Evolutionary conservation across 139 green algal genomes (phyloP), one percentile per base, ranked within the genome.

Genomic region (Chlorella sp.): DNA sequence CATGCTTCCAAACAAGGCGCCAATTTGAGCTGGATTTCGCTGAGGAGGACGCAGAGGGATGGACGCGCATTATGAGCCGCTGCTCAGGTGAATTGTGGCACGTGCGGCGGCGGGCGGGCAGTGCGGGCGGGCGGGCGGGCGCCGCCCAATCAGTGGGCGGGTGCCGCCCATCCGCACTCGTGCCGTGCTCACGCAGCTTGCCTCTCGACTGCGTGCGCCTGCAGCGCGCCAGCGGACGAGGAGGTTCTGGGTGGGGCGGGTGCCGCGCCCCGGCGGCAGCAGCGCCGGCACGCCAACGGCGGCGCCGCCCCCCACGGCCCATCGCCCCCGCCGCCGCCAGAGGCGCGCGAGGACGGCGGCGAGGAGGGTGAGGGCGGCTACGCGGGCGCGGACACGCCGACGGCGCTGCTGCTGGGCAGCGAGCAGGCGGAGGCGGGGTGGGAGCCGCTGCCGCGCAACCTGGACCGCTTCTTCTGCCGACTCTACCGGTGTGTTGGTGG

Each of bases 391-490:
- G 41, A 43, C 15, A 21, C 45, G 2, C 25, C 38, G 25, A 53
- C 42, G 6, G 53, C 50, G 17, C 48, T 42, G 31, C 23, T 61
- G 51, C 51, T 76, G 55, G n/a, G 58, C 58, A 72, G 45, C 59
- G 78, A 82, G 40, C 23, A 61, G 38, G 70, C 70, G 41, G 87
- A 93, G 69, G n/a, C n/a, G n/a, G n/a, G n/a, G n/a, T 95, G 88
- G 86, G 88, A 78, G 33, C 90, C 85, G 4, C 77, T 92, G 11
- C 62, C 83, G n/a, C n/a, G n/a, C 27, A 96, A 97, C 74, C 77
- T 97, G 51, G 93, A 97, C 65, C 60, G 87, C 6, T 97, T 97
- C 80, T 95, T 97, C 59, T 79, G 73, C 0, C 74, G 87, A 0
- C 66, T 96, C 1, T 97, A 97, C 86, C 84, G 86, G 91, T 93